Evolutionary conservation across 345 rosid species (phyloP).

Genomic region (Gossypium australe): DNA sequence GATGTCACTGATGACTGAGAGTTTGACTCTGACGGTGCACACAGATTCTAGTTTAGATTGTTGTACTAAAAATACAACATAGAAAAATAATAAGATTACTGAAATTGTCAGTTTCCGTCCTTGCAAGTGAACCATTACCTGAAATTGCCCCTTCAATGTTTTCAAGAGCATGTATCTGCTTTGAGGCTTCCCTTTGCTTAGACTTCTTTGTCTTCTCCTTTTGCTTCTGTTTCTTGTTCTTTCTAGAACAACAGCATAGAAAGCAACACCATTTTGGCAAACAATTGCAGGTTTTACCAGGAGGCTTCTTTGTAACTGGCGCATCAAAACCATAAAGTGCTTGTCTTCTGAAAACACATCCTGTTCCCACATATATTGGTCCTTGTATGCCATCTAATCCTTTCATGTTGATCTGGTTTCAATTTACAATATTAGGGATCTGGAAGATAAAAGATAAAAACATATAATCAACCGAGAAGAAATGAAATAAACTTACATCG

Average conservation of each 20-base stretch:
- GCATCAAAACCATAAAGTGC: constrained; percentile 95
- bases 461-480: not conserved
- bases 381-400: constrained; percentile 97
- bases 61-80: not conserved
- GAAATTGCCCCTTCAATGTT: constrained; percentile 64
- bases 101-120: not conserved
- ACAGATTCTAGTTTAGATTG: not conserved
- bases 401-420: constrained; percentile 89
- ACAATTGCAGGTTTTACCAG: constrained; percentile 87
- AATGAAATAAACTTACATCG: constrained; percentile 55
- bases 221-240: constrained; percentile 59
- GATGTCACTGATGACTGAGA: constrained; percentile 39
- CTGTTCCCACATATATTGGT: constrained; percentile 93
- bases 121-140: constrained; percentile 29
- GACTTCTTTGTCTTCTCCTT: constrained; percentile 55
- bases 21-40: constrained; percentile 31
- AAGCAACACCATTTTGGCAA: constrained; percentile 95
- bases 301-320: constrained; percentile 74
- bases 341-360: constrained; percentile 91
- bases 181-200: constrained; percentile 65
- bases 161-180: constrained; percentile 86
- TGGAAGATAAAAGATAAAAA: not conserved
- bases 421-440: constrained; percentile 3
- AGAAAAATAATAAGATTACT: not conserved
- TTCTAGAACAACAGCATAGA: constrained; percentile 60